Conservation (phyloP, 768 basidiomycete species). For the Xanthoconium purpureum region DNA sequence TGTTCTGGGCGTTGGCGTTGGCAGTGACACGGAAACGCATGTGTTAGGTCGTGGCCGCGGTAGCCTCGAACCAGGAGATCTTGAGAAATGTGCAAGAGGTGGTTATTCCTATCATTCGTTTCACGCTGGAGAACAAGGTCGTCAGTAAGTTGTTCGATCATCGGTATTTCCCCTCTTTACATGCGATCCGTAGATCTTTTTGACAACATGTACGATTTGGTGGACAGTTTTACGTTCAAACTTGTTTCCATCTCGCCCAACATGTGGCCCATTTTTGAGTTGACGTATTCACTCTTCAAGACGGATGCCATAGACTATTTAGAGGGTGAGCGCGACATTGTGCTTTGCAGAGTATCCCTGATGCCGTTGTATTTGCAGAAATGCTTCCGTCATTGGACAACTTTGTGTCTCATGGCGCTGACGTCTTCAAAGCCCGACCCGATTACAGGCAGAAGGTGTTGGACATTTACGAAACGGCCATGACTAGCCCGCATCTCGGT, state of each 20-base stretch:
- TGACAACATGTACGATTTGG: constrained; percentile 83
- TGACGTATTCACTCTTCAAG: constrained; percentile 81
- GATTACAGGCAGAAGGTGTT: constrained; percentile 80
- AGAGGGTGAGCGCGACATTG: constrained; percentile 51
- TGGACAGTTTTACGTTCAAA: constrained; percentile 84
- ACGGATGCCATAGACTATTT: constrained; percentile 81
- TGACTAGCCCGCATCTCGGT: constrained; percentile 68
- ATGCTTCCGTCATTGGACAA: constrained; percentile 89
- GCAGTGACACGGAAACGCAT: neutral
- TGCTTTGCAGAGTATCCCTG: neutral
- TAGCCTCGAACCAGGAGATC: constrained; percentile 72
- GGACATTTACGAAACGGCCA: constrained; percentile 77
- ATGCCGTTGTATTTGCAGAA: constrained; percentile 41
- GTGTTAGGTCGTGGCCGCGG: constrained; percentile 71
- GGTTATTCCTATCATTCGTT: constrained; percentile 71
- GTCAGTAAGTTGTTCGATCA: constrained; percentile 50
- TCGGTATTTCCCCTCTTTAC: neutral
- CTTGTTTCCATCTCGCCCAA: constrained; percentile 68
- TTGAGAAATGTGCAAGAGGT: constrained; percentile 78
- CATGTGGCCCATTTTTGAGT: constrained; percentile 87
- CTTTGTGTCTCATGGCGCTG: constrained; percentile 80
- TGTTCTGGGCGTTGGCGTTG: neutral
- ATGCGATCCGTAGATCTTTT: constrained; percentile 57
- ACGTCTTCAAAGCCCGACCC: constrained; percentile 64
- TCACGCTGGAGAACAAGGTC: constrained; percentile 73